Evolutionary conservation across 352 stramenopile species (phyloP), one percentile per base, ranked within the genome.

Genomic region (Phytophthora sansomeana): DNA sequence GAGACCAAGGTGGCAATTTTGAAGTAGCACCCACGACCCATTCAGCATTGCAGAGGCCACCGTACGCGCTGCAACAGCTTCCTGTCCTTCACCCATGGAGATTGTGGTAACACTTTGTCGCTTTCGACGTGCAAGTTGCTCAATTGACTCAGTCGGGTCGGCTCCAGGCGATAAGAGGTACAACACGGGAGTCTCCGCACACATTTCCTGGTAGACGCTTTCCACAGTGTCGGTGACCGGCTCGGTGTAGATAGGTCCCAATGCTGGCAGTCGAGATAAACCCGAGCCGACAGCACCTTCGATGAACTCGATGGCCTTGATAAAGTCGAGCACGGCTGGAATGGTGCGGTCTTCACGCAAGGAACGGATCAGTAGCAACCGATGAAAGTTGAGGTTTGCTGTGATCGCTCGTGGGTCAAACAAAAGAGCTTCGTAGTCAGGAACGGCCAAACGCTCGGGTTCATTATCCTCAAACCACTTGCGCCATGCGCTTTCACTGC

Each of bases 401-500:
- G 81, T 90, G 62, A 89, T 89, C 0, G 74, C 62, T 21, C 82
- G 75, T 6, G 83, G 70, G 41, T 91, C 81, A 36, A 93, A 93
- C 5, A 93, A 57, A 2, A 89, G 64, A 1, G 58, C 67, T 30
- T 93, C 85, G 62, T 93, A 92, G 47, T 95, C 86, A 0, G 85
- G 86, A 0, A 93, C 46, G 1, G 81, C 69, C 24, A 78, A 51
- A 14, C 75, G 67, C 56, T 95, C 86, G 0, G 86, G 86, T 52
- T 91, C 85, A 63, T 93, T 95, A 48, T 93, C 83, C 41, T 95
- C 86, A 47, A 87, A 90, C 86, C 86, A 95, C 41, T 82, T 80
- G 10, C 75, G 72, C 86, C 86, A 95, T n/a, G 72, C 53, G 24
- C 61, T 71, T 71, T 95, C 86, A 39, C 74, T 91, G 32, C 85